Conservation (phyloP, 176 grass and related monocot genomes). For the Oryza punctata region DNA sequence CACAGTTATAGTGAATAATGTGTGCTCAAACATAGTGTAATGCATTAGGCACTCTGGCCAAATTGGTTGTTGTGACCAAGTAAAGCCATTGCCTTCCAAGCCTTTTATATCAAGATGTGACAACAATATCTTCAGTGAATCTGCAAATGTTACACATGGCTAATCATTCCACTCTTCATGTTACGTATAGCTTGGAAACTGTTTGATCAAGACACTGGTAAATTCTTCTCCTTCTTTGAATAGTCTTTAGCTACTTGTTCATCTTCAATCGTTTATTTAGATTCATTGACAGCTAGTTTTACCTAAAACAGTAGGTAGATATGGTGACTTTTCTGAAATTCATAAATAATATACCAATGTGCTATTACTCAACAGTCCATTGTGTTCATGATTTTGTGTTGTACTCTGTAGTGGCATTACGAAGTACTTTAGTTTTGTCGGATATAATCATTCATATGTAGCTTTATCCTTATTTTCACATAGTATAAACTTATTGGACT, state of each 20-base stretch:
- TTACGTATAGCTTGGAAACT: slow-evolving; percentile 30
- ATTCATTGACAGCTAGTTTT: slow-evolving; percentile 2
- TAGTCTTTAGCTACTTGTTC: not conserved
- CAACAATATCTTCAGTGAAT: slow-evolving; percentile 16
- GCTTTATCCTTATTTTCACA: slow-evolving; percentile 22
- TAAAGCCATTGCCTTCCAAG: slow-evolving; percentile 21
- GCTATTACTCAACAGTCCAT: not conserved
- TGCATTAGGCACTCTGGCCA: slow-evolving; percentile 16
- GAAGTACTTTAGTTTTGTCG: slow-evolving; percentile 7
- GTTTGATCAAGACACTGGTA: slow-evolving; percentile 19
- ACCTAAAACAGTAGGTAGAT: not conserved
- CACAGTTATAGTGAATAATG: slow-evolving; percentile 9
- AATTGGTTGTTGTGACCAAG: slow-evolving; percentile 12
- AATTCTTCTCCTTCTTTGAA: not conserved
- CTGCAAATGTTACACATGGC: not conserved
- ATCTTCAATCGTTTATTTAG: not conserved
- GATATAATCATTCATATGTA: slow-evolving; percentile 8
- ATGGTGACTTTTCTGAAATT: not conserved
- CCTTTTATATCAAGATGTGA: slow-evolving; percentile 28
- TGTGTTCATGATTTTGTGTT: not conserved
- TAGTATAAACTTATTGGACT: slow-evolving; percentile 15
- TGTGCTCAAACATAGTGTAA: not conserved
- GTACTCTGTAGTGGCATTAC: not conserved
- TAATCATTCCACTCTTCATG: slow-evolving; percentile 3
- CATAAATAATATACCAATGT: not conserved